Percentiles rank a stretch among this genome's conserved stretches.
Evolutionary conservation across 495 filamentous ascomycete species (phyloP).

Genomic region (Darksidea phi): DNA sequence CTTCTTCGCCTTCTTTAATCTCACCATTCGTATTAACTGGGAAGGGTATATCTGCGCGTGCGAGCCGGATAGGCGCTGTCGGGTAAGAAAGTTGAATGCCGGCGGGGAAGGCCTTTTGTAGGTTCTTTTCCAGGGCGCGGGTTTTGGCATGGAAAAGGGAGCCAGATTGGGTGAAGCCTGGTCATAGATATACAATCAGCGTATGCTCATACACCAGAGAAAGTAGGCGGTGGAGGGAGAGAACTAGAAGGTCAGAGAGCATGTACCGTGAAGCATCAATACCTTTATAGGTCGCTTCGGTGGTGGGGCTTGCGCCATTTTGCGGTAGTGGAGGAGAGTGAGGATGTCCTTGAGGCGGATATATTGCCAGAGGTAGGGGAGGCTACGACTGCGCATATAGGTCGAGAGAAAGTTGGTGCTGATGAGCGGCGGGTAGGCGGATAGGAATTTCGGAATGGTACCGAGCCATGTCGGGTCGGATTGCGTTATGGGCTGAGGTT

Average conservation of each 20-base stretch:
- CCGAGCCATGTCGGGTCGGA: too few species aligned
- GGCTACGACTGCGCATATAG: not conserved
- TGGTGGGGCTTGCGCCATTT: slow-evolving; percentile 21
- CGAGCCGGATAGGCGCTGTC: slow-evolving; percentile 62
- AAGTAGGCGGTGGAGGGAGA: too few species aligned
- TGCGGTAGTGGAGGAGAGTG: slow-evolving; percentile 11
- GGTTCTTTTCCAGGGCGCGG: slow-evolving; percentile 75
- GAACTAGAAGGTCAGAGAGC: too few species aligned
- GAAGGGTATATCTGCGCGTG: slow-evolving; percentile 69
- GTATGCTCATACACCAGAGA: too few species aligned
- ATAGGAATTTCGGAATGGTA: too few species aligned
- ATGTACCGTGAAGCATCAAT: slow-evolving; percentile 50
- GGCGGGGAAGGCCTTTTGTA: slow-evolving; percentile 67
- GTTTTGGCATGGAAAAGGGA: slow-evolving; percentile 85
- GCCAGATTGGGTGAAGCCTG: slow-evolving; percentile 86
- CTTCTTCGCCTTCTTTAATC: slow-evolving; percentile 38
- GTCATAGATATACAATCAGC: too few species aligned
- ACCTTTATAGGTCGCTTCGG: slow-evolving; percentile 38
- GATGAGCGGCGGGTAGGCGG: too few species aligned
- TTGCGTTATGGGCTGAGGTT: too few species aligned
- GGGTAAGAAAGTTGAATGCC: slow-evolving; percentile 58
- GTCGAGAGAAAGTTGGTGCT: too few species aligned
- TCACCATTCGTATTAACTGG: slow-evolving; percentile 21
- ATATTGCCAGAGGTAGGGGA: not conserved
- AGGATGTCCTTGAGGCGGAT: slow-evolving; percentile 5